Conservation (phyloP, 768 basidiomycete genomes). For the Mycena galericulata region DNA sequence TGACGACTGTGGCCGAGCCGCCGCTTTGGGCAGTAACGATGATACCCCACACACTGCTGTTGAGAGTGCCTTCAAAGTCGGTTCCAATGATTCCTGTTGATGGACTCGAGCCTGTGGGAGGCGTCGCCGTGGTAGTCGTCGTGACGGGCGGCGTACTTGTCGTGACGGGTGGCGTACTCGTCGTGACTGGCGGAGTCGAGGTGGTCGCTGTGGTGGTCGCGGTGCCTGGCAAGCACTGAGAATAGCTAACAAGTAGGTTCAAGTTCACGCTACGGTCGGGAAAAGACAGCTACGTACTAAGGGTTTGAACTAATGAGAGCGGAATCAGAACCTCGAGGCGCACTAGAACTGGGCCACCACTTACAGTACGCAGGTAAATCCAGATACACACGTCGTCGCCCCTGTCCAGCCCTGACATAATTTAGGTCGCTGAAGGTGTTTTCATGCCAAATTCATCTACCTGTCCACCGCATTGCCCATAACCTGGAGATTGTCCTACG, state of each 20-base stretch:
- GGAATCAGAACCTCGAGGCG: conserved; percentile 20
- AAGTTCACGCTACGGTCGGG: conserved; percentile 10
- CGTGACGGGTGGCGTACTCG: conserved; percentile 19
- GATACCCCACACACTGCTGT: conserved; percentile 34
- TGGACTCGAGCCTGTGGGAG: conserved; percentile 26
- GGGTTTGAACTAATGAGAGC: conserved; percentile 28
- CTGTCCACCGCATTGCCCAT: conserved; percentile 33
- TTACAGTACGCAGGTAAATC: conserved; percentile 35
- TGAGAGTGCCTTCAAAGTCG: conserved; percentile 34
- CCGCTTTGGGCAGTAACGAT: conserved; percentile 34
- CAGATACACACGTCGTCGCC: conserved; percentile 34
- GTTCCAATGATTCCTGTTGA: conserved; percentile 32
- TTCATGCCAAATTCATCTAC: conserved; percentile 23
- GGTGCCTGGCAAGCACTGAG: conserved; percentile 34
- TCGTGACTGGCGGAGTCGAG: conserved; percentile 24
- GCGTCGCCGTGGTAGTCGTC: conserved; percentile 31
- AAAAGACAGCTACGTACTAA: conserved; percentile 26
- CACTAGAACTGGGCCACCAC: conserved; percentile 26
- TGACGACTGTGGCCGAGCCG: conserved; percentile 36
- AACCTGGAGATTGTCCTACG: conserved; percentile 31
- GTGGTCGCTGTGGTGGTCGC: conserved; percentile 27
- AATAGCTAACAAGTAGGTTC: conserved; percentile 32
- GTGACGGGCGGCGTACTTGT: conserved; percentile 25
- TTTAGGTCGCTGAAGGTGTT: conserved; percentile 19
- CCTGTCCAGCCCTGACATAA: conserved; percentile 32